Evolutionary conservation across 23 red algal species (phyloP).

Genomic region (Gracilaria caudata): DNA sequence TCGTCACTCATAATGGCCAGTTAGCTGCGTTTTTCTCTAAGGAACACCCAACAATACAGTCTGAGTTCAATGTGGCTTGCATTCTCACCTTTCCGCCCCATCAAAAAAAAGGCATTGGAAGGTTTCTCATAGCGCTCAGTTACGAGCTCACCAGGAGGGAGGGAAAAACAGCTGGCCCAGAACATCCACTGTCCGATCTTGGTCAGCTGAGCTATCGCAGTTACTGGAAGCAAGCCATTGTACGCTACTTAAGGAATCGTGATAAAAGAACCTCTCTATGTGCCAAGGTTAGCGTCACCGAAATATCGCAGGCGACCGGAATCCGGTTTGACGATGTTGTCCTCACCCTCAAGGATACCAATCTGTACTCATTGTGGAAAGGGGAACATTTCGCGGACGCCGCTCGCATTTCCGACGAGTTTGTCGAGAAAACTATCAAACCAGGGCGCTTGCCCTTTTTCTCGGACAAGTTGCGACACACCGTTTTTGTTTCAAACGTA

Average conservation of each 20-base stretch:
- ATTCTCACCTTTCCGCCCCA: conserved; percentile 87
- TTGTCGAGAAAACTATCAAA: conserved; percentile 11
- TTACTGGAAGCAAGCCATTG: conserved; percentile 66
- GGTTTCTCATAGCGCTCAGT: conserved; percentile 84
- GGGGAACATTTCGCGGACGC: conserved; percentile 60
- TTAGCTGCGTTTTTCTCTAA: conserved; percentile 89
- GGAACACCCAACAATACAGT: conserved; percentile 68
- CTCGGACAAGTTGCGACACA: neutral
- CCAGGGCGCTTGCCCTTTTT: conserved; percentile 11
- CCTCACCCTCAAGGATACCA: conserved; percentile 43
- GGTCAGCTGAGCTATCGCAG: conserved; percentile 77
- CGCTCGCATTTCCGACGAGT: conserved; percentile 21
- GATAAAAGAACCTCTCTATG: neutral
- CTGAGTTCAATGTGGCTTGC: conserved; percentile 83
- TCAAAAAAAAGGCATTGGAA: conserved; percentile 81
- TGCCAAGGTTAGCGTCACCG: conserved; percentile 40
- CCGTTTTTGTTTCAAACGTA: neutral
- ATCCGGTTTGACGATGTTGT: conserved; percentile 54
- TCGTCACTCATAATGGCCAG: conserved; percentile 60
- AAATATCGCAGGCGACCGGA: conserved; percentile 53
- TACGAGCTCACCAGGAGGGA: conserved; percentile 89
- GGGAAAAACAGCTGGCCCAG: conserved; percentile 71
- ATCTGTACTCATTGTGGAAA: conserved; percentile 53
- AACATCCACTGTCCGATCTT: conserved; percentile 84
- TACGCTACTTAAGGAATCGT: conserved; percentile 24